Evolutionary conservation across 352 stramenopile species (phyloP).

Genomic region (Phytophthora ramorum): DNA sequence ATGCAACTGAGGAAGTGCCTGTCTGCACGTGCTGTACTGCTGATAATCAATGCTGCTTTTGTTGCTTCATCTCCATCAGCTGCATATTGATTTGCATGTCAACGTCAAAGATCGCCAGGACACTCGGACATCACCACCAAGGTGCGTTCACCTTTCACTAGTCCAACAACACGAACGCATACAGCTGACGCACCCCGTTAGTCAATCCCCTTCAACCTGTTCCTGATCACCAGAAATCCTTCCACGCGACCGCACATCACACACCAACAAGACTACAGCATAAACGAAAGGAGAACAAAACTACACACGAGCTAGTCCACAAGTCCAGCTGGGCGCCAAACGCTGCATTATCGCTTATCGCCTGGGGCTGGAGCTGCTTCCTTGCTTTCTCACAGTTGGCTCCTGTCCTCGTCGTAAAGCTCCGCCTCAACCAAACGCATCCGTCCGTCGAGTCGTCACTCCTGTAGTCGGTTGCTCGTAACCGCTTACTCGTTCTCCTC

Average conservation of each 20-base stretch:
- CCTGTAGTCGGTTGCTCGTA: slow-evolving; percentile 26
- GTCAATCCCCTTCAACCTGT: no score
- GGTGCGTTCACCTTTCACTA: no score
- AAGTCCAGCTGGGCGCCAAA: slow-evolving; percentile 52
- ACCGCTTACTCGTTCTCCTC: slow-evolving; percentile 95
- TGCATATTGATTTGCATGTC: background rate
- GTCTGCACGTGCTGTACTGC: background rate
- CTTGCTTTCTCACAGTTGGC: slow-evolving; percentile 51
- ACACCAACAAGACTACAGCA: slow-evolving; percentile 1
- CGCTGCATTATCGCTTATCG: slow-evolving; percentile 53
- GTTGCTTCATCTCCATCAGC: background rate
- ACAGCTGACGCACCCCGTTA: no score
- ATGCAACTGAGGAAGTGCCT: background rate
- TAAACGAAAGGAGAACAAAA: slow-evolving; percentile 27
- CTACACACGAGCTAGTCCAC: slow-evolving; percentile 42
- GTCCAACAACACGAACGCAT: no score
- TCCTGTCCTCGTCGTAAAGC: slow-evolving; percentile 48
- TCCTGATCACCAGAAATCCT: background rate
- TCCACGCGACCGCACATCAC: background rate
- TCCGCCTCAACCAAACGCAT: slow-evolving; percentile 23
- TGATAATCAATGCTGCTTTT: no score
- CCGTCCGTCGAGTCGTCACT: slow-evolving; percentile 30
- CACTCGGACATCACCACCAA: no score
- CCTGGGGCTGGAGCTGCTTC: slow-evolving; percentile 44
- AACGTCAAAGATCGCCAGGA: background rate